These are phyloP conservation scores for Artemisia argyi DNA, from an alignment of 129 eudicot genomes.

Conservation along the genomic window DNA sequence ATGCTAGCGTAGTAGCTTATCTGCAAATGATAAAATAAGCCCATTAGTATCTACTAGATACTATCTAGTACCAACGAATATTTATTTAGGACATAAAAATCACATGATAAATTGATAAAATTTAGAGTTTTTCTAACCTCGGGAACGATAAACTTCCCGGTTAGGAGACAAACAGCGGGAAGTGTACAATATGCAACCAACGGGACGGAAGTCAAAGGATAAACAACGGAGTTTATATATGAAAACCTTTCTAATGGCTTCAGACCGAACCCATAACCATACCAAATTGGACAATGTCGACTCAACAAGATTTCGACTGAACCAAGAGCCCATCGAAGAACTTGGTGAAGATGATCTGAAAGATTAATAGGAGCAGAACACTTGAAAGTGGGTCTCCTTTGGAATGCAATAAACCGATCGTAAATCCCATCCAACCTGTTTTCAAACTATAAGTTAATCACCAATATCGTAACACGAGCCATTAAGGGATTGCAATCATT, in stretches of 20 bases:
- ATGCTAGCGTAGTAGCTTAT: slow-evolving; percentile 79
- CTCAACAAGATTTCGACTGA: slow-evolving; percentile 86
- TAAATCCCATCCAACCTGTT: no score
- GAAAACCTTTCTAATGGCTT: slow-evolving; percentile 88
- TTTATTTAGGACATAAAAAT: no score
- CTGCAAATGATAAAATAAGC: slow-evolving; percentile 27
- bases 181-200: slow-evolving; percentile 81
- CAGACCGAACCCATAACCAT: slow-evolving; percentile 78
- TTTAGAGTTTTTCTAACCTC: slow-evolving; percentile 49
- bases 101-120: not conserved
- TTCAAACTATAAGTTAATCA: no score
- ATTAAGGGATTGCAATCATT: no score
- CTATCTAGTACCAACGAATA: no score
- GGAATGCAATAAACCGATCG: no score
- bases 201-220: slow-evolving; percentile 82
- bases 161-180: slow-evolving; percentile 82
- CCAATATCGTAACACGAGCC: no score
- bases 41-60: no score
- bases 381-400: no score
- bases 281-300: slow-evolving; percentile 90
- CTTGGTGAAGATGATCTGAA: no score
- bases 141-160: slow-evolving; percentile 89
- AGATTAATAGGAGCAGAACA: no score
- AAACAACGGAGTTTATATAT: slow-evolving; percentile 72
- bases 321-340: no score